Evolutionary conservation across 2,329 filamentous ascomycete genomes (phyloP).

Genomic region (Cyphellophora attinorum): DNA sequence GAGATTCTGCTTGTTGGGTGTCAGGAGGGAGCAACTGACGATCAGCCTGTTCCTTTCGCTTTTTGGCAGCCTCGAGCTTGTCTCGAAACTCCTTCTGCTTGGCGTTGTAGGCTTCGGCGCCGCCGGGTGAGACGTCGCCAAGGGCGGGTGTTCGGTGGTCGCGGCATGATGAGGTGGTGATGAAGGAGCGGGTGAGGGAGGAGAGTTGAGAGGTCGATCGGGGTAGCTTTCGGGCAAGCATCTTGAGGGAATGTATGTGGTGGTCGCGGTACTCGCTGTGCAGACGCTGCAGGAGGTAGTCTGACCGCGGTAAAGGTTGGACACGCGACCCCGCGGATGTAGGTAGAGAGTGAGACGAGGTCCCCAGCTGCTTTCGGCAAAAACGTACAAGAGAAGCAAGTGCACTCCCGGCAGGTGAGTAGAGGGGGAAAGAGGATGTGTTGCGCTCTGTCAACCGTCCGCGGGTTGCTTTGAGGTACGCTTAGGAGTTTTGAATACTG

Average conservation of each 20-base stretch:
- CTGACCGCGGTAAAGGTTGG: too few species aligned
- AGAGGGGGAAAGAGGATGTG: too few species aligned
- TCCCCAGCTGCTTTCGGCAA: too few species aligned
- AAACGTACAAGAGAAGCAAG: too few species aligned
- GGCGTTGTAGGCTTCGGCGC: constrained; percentile 65
- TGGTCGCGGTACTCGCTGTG: too few species aligned
- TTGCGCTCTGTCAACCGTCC: too few species aligned
- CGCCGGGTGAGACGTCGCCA: constrained; percentile 69
- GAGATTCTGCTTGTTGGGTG: constrained; percentile 27
- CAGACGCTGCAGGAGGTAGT: neutral
- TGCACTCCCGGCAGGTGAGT: too few species aligned
- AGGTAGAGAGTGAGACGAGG: too few species aligned
- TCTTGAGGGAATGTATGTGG: too few species aligned
- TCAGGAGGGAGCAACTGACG: constrained; percentile 56
- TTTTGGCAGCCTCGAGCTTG: constrained; percentile 65
- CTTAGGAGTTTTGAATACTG: too few species aligned
- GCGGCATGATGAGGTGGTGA: constrained; percentile 38
- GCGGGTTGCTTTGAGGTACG: too few species aligned
- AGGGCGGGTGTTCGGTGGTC: constrained; percentile 59
- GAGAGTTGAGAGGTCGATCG: constrained; percentile 33
- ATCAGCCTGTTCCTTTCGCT: constrained; percentile 69
- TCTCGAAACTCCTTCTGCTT: constrained; percentile 83
- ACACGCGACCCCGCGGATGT: too few species aligned
- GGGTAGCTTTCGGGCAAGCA: constrained; percentile 39
- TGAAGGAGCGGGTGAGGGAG: constrained; percentile 48